Evolutionary conservation across 306 rosid species (phyloP).

Genomic region (Gynostemma pentaphyllum): DNA sequence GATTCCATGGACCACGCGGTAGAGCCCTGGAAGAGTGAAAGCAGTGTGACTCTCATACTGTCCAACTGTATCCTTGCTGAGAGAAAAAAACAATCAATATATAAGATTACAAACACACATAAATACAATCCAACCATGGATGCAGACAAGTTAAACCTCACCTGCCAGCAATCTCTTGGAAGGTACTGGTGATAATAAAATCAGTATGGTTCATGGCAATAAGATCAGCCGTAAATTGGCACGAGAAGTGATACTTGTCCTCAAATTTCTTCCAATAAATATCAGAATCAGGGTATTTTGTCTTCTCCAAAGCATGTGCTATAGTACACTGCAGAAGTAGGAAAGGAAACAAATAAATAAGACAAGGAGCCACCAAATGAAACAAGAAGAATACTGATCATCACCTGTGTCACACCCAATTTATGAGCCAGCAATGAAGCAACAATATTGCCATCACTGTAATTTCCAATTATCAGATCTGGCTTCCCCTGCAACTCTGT

Average conservation of each 20-base stretch:
- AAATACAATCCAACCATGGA: neutral
- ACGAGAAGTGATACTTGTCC: conserved; percentile 87
- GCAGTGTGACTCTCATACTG: conserved; percentile 98
- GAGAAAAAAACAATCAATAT: neutral
- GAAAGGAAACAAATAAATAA: neutral
- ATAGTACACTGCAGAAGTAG: conserved; percentile 62
- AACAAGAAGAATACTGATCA: neutral
- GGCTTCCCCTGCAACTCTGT: conserved; percentile 92
- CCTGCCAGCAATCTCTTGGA: conserved; percentile 99
- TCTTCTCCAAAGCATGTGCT: conserved; percentile 98
- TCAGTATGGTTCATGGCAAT: conserved; percentile 99
- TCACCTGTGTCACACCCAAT: conserved; percentile 80
- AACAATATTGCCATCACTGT: conserved; percentile 97
- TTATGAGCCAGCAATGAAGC: conserved; percentile 91
- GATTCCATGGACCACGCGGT: conserved; percentile 94
- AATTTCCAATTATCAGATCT: conserved; percentile 92
- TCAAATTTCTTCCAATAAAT: conserved; percentile 93
- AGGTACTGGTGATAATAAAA: conserved; percentile 93
- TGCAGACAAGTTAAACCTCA: conserved; percentile 6
- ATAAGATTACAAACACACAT: neutral
- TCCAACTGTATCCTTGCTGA: conserved; percentile 93
- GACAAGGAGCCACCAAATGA: neutral
- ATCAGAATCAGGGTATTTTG: conserved; percentile 94
- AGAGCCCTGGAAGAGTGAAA: conserved; percentile 95
- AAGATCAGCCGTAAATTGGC: conserved; percentile 98